A percentile compares a stretch with the other conserved stretches of the same genome.
phyloP scores from a whole-genome alignment of 176 grass and related monocot genomes.

The Poa annua region DNA sequence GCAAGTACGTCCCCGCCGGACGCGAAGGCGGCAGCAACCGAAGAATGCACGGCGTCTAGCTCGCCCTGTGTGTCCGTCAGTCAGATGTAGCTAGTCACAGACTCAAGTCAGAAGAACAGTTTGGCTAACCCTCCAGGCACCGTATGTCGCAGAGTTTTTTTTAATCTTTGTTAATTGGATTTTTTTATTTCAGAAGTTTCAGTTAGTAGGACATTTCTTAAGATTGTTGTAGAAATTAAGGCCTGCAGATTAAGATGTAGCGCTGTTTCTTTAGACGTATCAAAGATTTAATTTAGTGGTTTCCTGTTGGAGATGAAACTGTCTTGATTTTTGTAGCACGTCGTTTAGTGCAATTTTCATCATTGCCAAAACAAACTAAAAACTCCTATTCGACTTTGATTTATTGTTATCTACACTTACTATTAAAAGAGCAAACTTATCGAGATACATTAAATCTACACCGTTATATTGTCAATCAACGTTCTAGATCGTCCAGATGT shows the following conservation, averaged over 20 bases:
- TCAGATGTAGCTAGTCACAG: background rate
- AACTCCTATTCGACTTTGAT: too few species aligned
- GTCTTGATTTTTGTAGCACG: too few species aligned
- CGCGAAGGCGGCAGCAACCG: slow-evolving; percentile 5
- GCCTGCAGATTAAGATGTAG: slow-evolving; percentile 12
- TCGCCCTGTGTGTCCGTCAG: background rate
- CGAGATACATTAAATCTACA: too few species aligned
- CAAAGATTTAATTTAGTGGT: slow-evolving; percentile 1
- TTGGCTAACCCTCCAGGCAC: background rate
- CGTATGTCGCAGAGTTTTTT: background rate
- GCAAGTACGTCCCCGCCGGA: background rate
- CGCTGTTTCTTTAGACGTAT: background rate
- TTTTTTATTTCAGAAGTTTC: background rate
- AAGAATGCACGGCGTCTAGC: slow-evolving; percentile 18
- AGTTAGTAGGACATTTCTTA: slow-evolving; percentile 1
- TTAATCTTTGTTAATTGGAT: background rate
- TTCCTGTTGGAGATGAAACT: background rate
- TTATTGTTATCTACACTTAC: too few species aligned
- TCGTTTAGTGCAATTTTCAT: too few species aligned
- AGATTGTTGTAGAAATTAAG: background rate
- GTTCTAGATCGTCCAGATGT: too few species aligned
- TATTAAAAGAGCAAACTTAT: too few species aligned
- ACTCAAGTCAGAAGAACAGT: background rate
- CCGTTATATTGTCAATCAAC: too few species aligned
- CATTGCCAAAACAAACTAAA: too few species aligned